Evolutionary conservation across 768 basidiomycete species (phyloP), one percentile per base, ranked within the genome.

Genomic region (Tylopilus felleus): DNA sequence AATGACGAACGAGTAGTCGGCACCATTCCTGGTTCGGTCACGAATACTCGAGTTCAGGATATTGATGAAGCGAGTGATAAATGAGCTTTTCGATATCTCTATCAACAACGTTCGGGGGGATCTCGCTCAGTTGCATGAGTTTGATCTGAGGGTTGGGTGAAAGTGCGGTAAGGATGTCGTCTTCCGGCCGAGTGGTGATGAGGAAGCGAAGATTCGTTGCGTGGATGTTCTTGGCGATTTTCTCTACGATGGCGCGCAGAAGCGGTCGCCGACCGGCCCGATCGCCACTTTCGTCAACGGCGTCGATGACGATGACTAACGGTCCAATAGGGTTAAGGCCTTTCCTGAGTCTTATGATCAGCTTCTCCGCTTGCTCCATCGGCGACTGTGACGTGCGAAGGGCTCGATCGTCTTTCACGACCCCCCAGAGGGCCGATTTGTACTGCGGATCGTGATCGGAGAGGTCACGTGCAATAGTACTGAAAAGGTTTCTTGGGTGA

Each of bases 111-210:
- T n/a, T 10, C 9, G 16, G 2, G 0, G 42, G 36, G 3, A 58
- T 28, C 2, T 50, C 42, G 1, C 44, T 19, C 14, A 59, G 39
- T 8, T 39, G 17, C 28, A 47, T 53, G 16, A 41, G 55, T n/a
- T 51, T 13, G 1, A 52, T 5, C 2, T 31, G 31, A 1, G 49
- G 7, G 4, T 35, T 17, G 5, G 46, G 2, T 2, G 41, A 8
- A 12, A 55, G 38, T 13, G 10, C 22, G 9, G 2, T 2, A 8
- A 57, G 28, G 21, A 52, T 49, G 42, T 63, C 56, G 5, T 43
- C 29, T 13, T 67, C 62, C 2, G 60, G 60, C 1, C 63, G 60
- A 41, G 50, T 27, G 13, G 63, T 66, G 42, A 46, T 46, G 10
- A 46, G 45, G 29, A 46, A 46, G 7, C 29, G 29, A 29, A 29